Evolutionary conservation across 345 rosid species (phyloP).

Genomic region (Cardiospermum halicacabum): DNA sequence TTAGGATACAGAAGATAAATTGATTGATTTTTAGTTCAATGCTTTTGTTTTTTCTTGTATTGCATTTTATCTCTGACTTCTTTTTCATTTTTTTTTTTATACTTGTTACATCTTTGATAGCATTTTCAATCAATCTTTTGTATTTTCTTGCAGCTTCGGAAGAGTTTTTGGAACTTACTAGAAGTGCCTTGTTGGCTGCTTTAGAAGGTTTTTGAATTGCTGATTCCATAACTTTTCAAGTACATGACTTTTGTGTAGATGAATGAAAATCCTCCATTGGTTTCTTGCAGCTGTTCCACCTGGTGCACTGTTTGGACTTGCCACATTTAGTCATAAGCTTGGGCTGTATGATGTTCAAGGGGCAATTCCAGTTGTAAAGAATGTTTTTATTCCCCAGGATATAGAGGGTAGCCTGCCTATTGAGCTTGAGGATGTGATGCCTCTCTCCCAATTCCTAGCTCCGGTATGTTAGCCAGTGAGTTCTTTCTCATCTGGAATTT

Average conservation of each 20-base stretch:
- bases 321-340: conserved; percentile 88
- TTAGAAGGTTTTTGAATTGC: conserved; percentile 64
- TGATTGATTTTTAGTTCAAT: not conserved
- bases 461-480: conserved; percentile 48
- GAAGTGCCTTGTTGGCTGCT: conserved; percentile 87
- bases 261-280: conserved; percentile 6
- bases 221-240: conserved; percentile 1
- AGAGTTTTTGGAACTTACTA: conserved; percentile 95
- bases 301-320: conserved; percentile 89
- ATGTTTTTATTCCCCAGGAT: conserved; percentile 77
- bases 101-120: not conserved
- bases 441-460: conserved; percentile 82
- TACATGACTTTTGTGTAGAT: conserved; percentile 10
- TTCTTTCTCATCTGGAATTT: not conserved
- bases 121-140: not conserved
- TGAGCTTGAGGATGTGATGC: conserved; percentile 94
- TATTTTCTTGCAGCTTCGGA: conserved; percentile 66
- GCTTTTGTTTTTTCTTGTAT: not conserved
- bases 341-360: conserved; percentile 98
- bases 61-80: not conserved
- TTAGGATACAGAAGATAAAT: not conserved
- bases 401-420: conserved; percentile 53
- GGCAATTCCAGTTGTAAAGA: conserved; percentile 82
- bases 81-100: not conserved
- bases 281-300: conserved; percentile 67